Conservation (phyloP, 2,329 filamentous ascomycete genomes). For the Aspergillus ibericus region DNA sequence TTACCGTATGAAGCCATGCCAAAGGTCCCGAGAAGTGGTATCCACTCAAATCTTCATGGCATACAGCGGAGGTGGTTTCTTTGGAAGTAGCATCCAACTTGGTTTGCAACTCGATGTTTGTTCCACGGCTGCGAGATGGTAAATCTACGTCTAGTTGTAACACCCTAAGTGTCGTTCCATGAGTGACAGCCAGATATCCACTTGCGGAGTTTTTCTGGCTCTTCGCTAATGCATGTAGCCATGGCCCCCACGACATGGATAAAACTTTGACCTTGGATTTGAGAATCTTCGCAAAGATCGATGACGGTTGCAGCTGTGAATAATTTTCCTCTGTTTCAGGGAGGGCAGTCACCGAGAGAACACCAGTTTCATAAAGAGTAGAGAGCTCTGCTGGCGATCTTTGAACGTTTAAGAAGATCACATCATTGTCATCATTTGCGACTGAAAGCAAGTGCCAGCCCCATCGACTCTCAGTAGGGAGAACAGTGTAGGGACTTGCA, state of each 20-base stretch:
- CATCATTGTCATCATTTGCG: slow-evolving; percentile 42
- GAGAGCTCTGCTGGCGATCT: slow-evolving; percentile 11
- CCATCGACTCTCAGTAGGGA: slow-evolving; percentile 20
- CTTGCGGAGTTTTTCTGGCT: slow-evolving; percentile 15
- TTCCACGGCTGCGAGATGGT: background rate
- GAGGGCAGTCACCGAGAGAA: slow-evolving; percentile 27
- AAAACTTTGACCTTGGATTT: slow-evolving; percentile 25
- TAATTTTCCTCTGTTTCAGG: slow-evolving; percentile 12
- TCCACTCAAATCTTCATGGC: slow-evolving; percentile 7
- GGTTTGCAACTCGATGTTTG: slow-evolving; percentile 2
- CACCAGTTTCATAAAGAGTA: slow-evolving; percentile 23
- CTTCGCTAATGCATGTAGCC: slow-evolving; percentile 21
- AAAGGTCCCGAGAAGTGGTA: slow-evolving; percentile 33
- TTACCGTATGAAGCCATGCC: slow-evolving; percentile 33
- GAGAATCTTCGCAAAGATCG: slow-evolving; percentile 32
- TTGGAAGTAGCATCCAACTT: slow-evolving; percentile 12
- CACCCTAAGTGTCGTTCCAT: slow-evolving; percentile 30
- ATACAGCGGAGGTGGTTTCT: slow-evolving; percentile 13
- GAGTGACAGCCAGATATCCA: slow-evolving; percentile 29
- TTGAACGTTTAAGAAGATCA: slow-evolving; percentile 32
- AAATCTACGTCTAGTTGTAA: slow-evolving; percentile 25
- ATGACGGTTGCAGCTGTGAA: slow-evolving; percentile 22
- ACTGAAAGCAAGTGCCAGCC: slow-evolving; percentile 33
- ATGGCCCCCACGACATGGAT: slow-evolving; percentile 35
- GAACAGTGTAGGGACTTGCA: slow-evolving; percentile 3